These are phyloP conservation scores for Pinus albicaulis DNA, from an alignment of 75 land plant genomes.

Conservation along the genomic window DNA sequence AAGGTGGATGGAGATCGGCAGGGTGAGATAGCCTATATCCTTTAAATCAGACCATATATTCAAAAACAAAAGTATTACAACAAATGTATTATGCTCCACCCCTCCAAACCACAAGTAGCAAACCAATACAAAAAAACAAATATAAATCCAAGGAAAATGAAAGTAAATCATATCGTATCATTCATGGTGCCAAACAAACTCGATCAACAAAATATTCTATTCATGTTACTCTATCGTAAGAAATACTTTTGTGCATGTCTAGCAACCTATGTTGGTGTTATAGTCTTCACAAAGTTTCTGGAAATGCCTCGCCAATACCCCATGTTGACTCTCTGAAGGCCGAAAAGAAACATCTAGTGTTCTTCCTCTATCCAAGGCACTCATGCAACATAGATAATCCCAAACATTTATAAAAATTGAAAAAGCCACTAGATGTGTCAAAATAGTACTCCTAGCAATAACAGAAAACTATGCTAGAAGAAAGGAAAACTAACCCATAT, in stretches of 20 bases:
- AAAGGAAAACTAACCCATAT: conserved; percentile 29
- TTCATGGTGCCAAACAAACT: conserved; percentile 41
- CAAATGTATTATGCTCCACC: too few relatives aligned
- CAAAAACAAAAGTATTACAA: too few relatives aligned
- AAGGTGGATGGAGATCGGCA: too few relatives aligned
- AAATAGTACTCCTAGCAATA: too few relatives aligned
- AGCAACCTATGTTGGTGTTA: conserved; percentile 56
- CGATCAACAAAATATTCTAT: conserved; percentile 39
- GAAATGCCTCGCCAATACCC: conserved; percentile 63
- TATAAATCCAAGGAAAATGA: not conserved
- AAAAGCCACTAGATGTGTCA: too few relatives aligned
- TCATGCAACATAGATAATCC: conserved; percentile 15
- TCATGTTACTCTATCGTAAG: conserved; percentile 38
- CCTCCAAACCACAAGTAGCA: too few relatives aligned
- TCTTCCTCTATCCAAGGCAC: conserved; percentile 67
- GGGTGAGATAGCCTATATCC: too few relatives aligned
- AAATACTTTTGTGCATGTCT: conserved; percentile 64
- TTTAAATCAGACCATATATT: too few relatives aligned
- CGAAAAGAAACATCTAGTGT: conserved; percentile 35
- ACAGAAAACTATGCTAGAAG: too few relatives aligned
- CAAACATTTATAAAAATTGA: too few relatives aligned
- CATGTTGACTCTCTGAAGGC: conserved; percentile 50
- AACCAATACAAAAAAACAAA: too few relatives aligned
- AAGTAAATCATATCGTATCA: not conserved
- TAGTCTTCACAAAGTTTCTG: conserved; percentile 43